Base-by-base conservation (phyloP, 2,329 filamentous ascomycete species). In the Aureobasidium melanogenum region DNA sequence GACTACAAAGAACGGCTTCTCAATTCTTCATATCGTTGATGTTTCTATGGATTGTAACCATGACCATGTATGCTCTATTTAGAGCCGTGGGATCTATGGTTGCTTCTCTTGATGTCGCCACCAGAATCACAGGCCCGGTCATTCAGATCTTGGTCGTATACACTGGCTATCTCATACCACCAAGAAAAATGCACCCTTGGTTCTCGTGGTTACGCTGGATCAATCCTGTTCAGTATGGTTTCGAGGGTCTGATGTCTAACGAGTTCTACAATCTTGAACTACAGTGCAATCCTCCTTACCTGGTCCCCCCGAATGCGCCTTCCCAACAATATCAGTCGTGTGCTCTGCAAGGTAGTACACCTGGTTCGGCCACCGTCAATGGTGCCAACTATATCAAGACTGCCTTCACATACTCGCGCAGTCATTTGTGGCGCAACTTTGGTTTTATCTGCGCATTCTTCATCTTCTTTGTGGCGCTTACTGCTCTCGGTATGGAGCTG, bases 201-300 rank as follows among this genome's bases (percentile, higher is more conserved):
- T 68, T 51, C 55, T 38, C 51, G n/a, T 93, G 89, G 86, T 72
- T 92, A 6, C 79, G 87, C 19, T 94, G 89, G 89, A 77, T 91
- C 72, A 91, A 91, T 63, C 80, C 86, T 0, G 76, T 92, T 0
- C 89, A 88, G 48, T 80, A 94, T 2, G 84, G 85, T 0, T 95
- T 96, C 70, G 82, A 86, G 12, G 79, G 85, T 1, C 74, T 96
- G 74, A 94, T 96, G 89, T 84, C 89, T 68, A 96, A 96, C 68
- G 91, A 96, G 69, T 96, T 96, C 68, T 80, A 81, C 38, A 76
- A 82, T 12, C 78, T 89, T 44, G 80, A 86, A 30, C 77, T 96
- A 70, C 84, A 81, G 0, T 96, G 91, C 69, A 83, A 82, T 0
- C 77, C 78, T 1, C 79, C 82, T 47, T 89, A 84, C 0, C 76